Evolutionary conservation across 352 stramenopile species (phyloP), one percentile per base, ranked within the genome.

Genomic region (Sclerospora graminicola): DNA sequence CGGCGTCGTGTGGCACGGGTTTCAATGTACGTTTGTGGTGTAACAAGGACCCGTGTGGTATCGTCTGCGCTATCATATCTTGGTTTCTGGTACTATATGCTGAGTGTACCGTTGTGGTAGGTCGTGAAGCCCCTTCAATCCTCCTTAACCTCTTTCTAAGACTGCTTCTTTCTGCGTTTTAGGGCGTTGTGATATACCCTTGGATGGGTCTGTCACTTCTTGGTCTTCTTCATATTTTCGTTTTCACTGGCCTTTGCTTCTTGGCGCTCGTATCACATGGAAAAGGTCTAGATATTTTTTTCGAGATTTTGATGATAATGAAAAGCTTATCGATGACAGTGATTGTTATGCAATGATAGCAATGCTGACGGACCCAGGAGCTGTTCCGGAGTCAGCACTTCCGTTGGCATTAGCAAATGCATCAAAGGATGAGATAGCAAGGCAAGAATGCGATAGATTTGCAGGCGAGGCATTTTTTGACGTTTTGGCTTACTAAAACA

Each of bases 311-410:
- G 30, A 16, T 35, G 2, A 18, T 11, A 53, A 29, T 16, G 24
- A 26, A 7, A 41, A 9, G 0, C 15, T 50, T 52, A 36, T 39
- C 28, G 35, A 19, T 36, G 9, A 36, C 47, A 20, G 19, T 33
- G 8, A 35, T 48, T 29, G 21, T 30, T 21, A 7, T 60, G 35
- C 20, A 15, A 18, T 21, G 45, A 2, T 16, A 87, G 93, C 95
- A 10, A 99, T 99, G 96, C 84, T 97, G 24, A 98, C 94, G 11
- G 91, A 99, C 65, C 96, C 96, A 5, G 96, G 96, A 27, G 92
- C 94, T 36, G 95, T 99, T 0, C 95, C 94, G 1, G 88, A 94
- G 27, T 86, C 95, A 50, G 96, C 96, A 1, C 63, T 92, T 33
- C 95, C 96, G 7, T 45, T 88, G 5, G 76, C 73, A 18, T 57